phyloP scores from a whole-genome alignment of 331 rosid genomes.

The Erythrophleum ivorense region DNA sequence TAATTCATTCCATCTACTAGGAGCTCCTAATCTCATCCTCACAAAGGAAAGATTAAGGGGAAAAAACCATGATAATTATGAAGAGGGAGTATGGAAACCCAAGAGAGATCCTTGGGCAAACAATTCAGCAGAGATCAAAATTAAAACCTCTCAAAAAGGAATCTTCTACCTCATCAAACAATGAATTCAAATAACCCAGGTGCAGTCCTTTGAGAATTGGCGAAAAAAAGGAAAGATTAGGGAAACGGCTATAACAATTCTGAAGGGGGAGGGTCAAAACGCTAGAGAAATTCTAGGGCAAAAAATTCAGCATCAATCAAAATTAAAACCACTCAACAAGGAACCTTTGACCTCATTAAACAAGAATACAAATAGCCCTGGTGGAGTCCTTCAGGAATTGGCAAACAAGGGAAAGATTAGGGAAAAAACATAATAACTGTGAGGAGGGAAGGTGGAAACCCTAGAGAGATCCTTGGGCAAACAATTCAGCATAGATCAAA shows the following conservation, averaged over 20 bases:
- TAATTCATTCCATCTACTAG: too few species aligned
- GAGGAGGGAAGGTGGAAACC: neutral
- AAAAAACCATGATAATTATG: neutral
- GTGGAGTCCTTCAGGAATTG: constrained; percentile 58
- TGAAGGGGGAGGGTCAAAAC: constrained; percentile 1
- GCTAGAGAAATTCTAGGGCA: neutral
- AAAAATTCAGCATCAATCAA: constrained; percentile 12
- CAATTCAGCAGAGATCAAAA: constrained; percentile 21
- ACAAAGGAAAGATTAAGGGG: neutral
- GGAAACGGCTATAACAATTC: neutral
- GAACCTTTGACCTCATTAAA: constrained; percentile 51
- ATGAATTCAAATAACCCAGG: constrained; percentile 52
- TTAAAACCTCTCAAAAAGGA: neutral
- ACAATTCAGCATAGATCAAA: constrained; percentile 25
- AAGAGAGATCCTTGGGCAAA: constrained; percentile 15
- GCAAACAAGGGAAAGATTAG: constrained; percentile 29
- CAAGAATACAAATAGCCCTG: constrained; percentile 50
- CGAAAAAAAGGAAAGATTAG: neutral
- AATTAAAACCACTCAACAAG: constrained; percentile 17
- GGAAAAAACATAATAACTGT: neutral
- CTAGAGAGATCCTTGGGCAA: constrained; percentile 5
- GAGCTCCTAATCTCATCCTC: neutral
- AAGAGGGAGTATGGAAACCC: neutral
- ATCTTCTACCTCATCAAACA: constrained; percentile 56
- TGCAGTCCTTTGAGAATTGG: constrained; percentile 62